phyloP scores from a whole-genome alignment of 345 rosid species.

The Eucalyptus erythrocorys region DNA sequence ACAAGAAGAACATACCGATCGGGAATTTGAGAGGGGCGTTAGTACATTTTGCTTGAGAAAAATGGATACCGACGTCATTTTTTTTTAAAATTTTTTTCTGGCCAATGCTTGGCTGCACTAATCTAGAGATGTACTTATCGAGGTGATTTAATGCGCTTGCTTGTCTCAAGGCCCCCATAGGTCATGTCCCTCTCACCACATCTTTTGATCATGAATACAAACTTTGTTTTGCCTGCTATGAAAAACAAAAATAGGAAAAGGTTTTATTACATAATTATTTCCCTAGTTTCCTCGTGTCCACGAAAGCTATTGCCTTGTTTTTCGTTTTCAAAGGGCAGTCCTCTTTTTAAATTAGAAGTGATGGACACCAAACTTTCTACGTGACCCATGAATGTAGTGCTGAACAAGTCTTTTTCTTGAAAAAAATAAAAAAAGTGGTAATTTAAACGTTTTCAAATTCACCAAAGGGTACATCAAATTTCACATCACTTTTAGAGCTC shows the following conservation, averaged over 20 bases:
- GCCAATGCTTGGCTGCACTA: background rate
- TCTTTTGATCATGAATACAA: background rate
- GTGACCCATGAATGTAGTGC: background rate
- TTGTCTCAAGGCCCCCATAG: background rate
- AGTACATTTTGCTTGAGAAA: background rate
- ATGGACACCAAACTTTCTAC: background rate
- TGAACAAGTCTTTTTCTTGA: background rate
- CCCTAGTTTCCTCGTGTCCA: background rate
- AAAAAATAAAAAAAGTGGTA: background rate
- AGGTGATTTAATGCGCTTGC: background rate
- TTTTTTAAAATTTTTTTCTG: background rate
- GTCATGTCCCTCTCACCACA: background rate
- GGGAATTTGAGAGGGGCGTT: background rate
- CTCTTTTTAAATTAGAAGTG: background rate
- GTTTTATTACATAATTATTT: background rate
- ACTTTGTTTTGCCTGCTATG: background rate
- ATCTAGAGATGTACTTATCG: background rate
- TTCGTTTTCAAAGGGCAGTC: background rate
- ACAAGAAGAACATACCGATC: background rate
- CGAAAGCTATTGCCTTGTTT: background rate
- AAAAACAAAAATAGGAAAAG: background rate
- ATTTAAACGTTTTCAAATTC: background rate
- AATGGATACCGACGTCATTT: background rate
- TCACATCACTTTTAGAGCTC: background rate
- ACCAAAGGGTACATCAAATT: background rate